Evolutionary conservation across 148 eudicot species (phyloP).

Genomic region (Chenopodium album): DNA sequence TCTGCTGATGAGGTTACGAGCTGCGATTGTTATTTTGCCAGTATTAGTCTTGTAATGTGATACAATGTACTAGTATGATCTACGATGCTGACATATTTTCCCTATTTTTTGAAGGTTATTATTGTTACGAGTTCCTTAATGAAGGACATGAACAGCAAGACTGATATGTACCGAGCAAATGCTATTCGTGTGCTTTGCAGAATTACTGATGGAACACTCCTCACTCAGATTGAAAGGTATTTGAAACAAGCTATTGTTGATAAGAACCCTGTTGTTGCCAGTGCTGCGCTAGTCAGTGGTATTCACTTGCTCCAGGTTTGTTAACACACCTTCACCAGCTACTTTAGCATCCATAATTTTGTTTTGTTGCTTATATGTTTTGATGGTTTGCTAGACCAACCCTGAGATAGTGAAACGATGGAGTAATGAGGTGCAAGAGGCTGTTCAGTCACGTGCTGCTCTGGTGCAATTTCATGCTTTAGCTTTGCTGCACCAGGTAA

Average conservation of each 20-base stretch:
- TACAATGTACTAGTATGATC: conserved; percentile 12
- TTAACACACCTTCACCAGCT: neutral
- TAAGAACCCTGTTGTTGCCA: conserved; percentile 96
- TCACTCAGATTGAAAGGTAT: conserved; percentile 97
- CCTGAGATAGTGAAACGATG: conserved; percentile 97
- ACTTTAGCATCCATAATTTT: neutral
- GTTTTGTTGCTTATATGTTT: conserved; percentile 7
- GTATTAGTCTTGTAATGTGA: neutral
- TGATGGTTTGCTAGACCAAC: conserved; percentile 57
- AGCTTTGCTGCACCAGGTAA: conserved; percentile 90
- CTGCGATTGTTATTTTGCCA: conserved; percentile 1
- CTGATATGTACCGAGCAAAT: conserved; percentile 96
- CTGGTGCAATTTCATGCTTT: conserved; percentile 98
- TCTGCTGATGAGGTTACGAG: conserved; percentile 80
- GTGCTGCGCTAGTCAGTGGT: conserved; percentile 98
- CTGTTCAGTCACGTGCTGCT: conserved; percentile 94
- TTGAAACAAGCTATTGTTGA: conserved; percentile 94
- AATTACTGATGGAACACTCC: conserved; percentile 87
- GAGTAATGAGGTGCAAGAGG: conserved; percentile 99
- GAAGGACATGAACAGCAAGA: conserved; percentile 99
- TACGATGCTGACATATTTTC: conserved; percentile 22
- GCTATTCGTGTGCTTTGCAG: conserved; percentile 93
- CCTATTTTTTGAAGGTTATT: conserved; percentile 54
- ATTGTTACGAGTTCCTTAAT: conserved; percentile 92
- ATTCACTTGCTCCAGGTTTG: conserved; percentile 91